phyloP scores from a whole-genome alignment of 805 yeast species.

The Danielia oregonensis region DNA sequence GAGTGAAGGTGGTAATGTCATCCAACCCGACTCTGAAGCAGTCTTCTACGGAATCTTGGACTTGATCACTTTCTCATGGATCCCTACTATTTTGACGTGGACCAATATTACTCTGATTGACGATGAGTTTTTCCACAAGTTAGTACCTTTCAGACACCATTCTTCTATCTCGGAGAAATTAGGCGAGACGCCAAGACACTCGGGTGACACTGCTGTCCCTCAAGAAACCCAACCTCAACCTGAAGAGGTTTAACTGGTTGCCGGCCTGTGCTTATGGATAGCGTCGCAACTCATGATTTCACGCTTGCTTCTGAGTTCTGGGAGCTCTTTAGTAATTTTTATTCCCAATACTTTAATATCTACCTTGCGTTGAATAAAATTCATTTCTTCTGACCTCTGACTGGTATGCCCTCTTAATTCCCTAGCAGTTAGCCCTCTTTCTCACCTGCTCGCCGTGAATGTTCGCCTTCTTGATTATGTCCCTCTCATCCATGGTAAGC shows the following conservation, averaged over 20 bases:
- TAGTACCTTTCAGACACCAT: conserved; percentile 10
- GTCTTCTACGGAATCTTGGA: conserved; percentile 60
- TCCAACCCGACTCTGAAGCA: conserved; percentile 56
- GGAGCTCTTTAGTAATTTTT: too few species aligned
- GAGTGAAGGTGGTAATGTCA: conserved; percentile 60
- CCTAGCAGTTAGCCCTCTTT: conserved; percentile 7
- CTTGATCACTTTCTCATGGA: conserved; percentile 38
- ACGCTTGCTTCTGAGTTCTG: too few species aligned
- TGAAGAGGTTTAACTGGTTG: not conserved
- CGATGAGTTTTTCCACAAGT: conserved; percentile 25
- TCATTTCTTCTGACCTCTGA: too few species aligned
- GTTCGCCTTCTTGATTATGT: conserved; percentile 8
- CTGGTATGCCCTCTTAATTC: not conserved
- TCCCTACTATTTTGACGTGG: conserved; percentile 38
- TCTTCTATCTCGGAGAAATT: conserved; percentile 18
- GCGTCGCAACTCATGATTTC: too few species aligned
- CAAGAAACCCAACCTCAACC: not conserved
- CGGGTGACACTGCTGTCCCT: conserved; percentile 43
- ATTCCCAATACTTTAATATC: too few species aligned
- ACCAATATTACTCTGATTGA: conserved; percentile 21
- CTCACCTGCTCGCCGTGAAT: conserved; percentile 11
- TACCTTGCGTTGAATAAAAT: too few species aligned
- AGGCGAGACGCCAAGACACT: conserved; percentile 36
- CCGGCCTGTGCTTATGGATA: too few species aligned
- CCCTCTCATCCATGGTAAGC: conserved; percentile 9